Percentiles rank a stretch among this genome's conserved stretches.
These are phyloP conservation scores for Rubus idaeus DNA, from an alignment of 306 rosid genomes.

Conservation along the genomic window DNA sequence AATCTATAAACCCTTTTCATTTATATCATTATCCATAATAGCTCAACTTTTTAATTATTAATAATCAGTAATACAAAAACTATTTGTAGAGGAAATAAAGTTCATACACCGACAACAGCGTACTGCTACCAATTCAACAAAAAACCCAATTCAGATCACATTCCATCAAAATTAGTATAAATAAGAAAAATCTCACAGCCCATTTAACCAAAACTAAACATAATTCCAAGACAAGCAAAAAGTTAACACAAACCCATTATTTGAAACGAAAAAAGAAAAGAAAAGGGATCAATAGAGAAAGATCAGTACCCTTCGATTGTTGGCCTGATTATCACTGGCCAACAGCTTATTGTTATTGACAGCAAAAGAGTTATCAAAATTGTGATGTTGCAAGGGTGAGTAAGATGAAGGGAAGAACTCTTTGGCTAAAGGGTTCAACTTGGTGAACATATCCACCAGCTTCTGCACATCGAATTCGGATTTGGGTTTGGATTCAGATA, in stretches of 20 bases:
- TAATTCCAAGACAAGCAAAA: conserved; percentile 10
- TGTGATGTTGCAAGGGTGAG: conserved; percentile 52
- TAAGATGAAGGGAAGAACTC: conserved; percentile 85
- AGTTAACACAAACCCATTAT: conserved; percentile 13
- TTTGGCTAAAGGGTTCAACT: conserved; percentile 87
- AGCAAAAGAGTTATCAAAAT: conserved; percentile 46
- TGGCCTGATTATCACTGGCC: conserved; percentile 46
- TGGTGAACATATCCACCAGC: conserved; percentile 90
- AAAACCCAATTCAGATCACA: conserved; percentile 18
- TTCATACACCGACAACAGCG: not conserved
- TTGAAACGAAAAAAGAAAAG: not conserved
- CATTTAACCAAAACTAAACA: conserved; percentile 9
- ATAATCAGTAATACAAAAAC: not conserved
- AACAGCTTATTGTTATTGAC: conserved; percentile 44
- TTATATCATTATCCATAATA: not conserved
- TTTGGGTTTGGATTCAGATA: conserved; percentile 54
- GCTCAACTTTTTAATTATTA: not conserved
- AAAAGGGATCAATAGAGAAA: conserved; percentile 38
- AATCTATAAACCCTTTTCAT: not conserved
- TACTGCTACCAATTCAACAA: conserved; percentile 12
- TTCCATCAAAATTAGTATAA: not conserved
- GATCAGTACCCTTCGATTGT: conserved; percentile 69
- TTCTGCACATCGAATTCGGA: conserved; percentile 82
- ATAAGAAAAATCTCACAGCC: conserved; percentile 5
- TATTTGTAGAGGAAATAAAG: not conserved